phyloP scores from a whole-genome alignment of 345 rosid species.

The Viola odorata region DNA sequence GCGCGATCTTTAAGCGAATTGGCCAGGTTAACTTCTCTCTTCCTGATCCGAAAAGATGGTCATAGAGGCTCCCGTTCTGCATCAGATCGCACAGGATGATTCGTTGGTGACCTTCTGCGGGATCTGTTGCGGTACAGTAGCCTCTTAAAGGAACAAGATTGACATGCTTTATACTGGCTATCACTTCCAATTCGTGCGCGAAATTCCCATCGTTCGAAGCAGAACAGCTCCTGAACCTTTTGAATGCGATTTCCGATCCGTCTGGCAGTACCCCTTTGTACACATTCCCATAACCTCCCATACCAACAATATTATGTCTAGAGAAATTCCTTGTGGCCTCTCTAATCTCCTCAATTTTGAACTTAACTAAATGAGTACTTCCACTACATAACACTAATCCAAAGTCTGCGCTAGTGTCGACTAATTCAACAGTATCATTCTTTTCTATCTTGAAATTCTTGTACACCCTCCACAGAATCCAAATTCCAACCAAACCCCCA shows the following conservation, averaged over 20 bases:
- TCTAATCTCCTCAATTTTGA: conserved; percentile 23
- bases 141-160: conserved; percentile 43
- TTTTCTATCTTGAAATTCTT: conserved; percentile 3
- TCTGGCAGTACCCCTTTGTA: conserved; percentile 30
- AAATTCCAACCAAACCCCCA: conserved; percentile 18
- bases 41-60: conserved; percentile 31
- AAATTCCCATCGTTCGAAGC: conserved; percentile 28
- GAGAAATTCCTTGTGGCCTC: conserved; percentile 33
- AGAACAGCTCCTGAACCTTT: conserved; percentile 40
- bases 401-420: conserved; percentile 14
- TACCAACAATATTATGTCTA: conserved; percentile 27
- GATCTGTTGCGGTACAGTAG: conserved; percentile 31
- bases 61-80: conserved; percentile 36
- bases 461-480: conserved; percentile 10
- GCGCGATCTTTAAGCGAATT: conserved; percentile 30
- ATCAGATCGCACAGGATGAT: conserved; percentile 35
- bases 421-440: not conserved
- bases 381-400: conserved; percentile 6
- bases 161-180: conserved; percentile 40
- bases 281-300: conserved; percentile 35
- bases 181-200: conserved; percentile 39
- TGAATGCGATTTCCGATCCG: conserved; percentile 36
- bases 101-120: conserved; percentile 31
- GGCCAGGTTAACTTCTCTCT: conserved; percentile 35
- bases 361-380: conserved; percentile 20